Evolutionary conservation across 768 basidiomycete species (phyloP).

Genomic region (Tremella fuciformis): DNA sequence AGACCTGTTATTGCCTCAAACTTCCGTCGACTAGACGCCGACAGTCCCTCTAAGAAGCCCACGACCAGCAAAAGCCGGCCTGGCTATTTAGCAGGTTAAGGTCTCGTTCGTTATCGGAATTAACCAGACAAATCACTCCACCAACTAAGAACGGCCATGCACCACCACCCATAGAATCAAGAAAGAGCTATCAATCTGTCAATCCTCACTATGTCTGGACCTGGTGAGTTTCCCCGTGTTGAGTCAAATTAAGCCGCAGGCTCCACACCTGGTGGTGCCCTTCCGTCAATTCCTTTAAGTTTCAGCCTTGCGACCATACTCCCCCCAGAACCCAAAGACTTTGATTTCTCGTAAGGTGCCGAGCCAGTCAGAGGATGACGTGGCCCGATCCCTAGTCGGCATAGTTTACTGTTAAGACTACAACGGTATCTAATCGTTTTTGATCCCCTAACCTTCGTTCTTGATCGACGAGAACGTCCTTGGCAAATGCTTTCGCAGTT

Average conservation of each 20-base stretch:
- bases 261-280: conserved; percentile 76
- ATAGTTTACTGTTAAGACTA: conserved; percentile 83
- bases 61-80: conserved; percentile 69
- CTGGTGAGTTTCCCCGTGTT: conserved; percentile 78
- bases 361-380: conserved; percentile 68
- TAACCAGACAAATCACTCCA: conserved; percentile 93
- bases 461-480: conserved; percentile 82
- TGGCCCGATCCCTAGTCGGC: conserved; percentile 73
- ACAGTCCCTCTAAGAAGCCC: conserved; percentile 84
- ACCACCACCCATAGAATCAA: conserved; percentile 82
- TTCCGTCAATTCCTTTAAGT: conserved; percentile 82
- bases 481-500: conserved; percentile 80
- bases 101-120: conserved; percentile 93
- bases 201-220: conserved; percentile 73
- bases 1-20: conserved; percentile 89
- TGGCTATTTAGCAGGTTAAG: conserved; percentile 89
- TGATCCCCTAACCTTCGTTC: conserved; percentile 80
- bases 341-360: conserved; percentile 83
- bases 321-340: conserved; percentile 83
- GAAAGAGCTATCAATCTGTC: conserved; percentile 82
- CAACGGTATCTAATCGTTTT: conserved; percentile 80
- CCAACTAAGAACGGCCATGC: conserved; percentile 85
- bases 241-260: conserved; percentile 83
- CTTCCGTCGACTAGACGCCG: conserved; percentile 75
- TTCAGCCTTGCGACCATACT: conserved; percentile 73